Conservation (phyloP, 495 filamentous ascomycete genomes). For the Pseudevernia furfuracea region DNA sequence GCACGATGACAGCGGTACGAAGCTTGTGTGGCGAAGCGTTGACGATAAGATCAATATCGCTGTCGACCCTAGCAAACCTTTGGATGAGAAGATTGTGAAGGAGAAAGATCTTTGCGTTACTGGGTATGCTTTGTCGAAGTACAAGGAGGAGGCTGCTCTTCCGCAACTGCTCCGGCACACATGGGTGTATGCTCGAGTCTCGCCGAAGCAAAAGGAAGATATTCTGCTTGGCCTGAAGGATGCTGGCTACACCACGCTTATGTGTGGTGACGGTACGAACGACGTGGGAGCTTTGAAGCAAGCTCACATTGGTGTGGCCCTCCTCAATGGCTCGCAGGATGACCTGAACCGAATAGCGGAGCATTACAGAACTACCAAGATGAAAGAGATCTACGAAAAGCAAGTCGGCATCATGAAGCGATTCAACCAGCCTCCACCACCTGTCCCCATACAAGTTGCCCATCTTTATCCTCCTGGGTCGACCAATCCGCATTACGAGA, state of each 20-base stretch:
- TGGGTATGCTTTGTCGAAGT: slow-evolving; percentile 85
- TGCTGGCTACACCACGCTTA: slow-evolving; percentile 92
- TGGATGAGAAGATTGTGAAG: slow-evolving; percentile 74
- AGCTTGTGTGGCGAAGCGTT: slow-evolving; percentile 87
- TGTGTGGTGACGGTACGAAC: slow-evolving; percentile 98
- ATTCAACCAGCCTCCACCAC: slow-evolving; percentile 86
- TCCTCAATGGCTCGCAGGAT: slow-evolving; percentile 88
- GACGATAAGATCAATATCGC: slow-evolving; percentile 82
- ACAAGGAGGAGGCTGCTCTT: slow-evolving; percentile 70
- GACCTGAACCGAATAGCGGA: slow-evolving; percentile 87
- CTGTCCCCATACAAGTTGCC: slow-evolving; percentile 82
- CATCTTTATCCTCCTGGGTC: slow-evolving; percentile 92
- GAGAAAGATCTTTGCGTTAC: slow-evolving; percentile 94
- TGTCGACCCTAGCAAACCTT: slow-evolving; percentile 74
- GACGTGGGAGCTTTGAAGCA: slow-evolving; percentile 98
- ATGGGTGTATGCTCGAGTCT: slow-evolving; percentile 98
- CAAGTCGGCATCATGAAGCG: slow-evolving; percentile 81
- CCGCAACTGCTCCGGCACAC: slow-evolving; percentile 72
- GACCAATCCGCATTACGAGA: slow-evolving; percentile 89
- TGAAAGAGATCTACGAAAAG: slow-evolving; percentile 99
- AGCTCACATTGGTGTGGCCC: slow-evolving; percentile 91
- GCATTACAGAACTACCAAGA: slow-evolving; percentile 85
- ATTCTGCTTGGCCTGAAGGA: slow-evolving; percentile 94
- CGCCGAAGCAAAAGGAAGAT: slow-evolving; percentile 97
- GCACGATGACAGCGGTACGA: slow-evolving; percentile 71